Evolutionary conservation across 768 basidiomycete species (phyloP).

Genomic region (Leccinum arenicola): DNA sequence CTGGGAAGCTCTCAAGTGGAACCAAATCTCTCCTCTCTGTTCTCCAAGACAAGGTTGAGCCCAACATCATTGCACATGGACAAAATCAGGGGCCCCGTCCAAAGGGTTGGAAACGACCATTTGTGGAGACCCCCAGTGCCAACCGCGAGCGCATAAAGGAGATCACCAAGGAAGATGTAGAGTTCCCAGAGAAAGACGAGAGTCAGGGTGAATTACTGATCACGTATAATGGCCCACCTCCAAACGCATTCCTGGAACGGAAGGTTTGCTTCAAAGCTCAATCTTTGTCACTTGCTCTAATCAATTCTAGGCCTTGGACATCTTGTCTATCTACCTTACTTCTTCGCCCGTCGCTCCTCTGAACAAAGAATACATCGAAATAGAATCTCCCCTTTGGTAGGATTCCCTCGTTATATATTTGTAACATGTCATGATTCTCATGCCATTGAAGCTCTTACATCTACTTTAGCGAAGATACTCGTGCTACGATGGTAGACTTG

Average conservation of each 20-base stretch:
- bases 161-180: slow-evolving; percentile 63
- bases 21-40: slow-evolving; percentile 76
- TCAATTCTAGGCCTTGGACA: slow-evolving; percentile 67
- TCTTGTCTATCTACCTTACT: slow-evolving; percentile 85
- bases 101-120: slow-evolving; percentile 88
- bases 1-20: slow-evolving; percentile 80
- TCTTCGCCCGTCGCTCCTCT: slow-evolving; percentile 78
- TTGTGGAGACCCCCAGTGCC: slow-evolving; percentile 82
- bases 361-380: slow-evolving; percentile 92
- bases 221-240: slow-evolving; percentile 74
- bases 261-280: slow-evolving; percentile 42
- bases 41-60: slow-evolving; percentile 81
- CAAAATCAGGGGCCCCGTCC: slow-evolving; percentile 72
- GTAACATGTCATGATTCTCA: slow-evolving; percentile 12
- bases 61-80: slow-evolving; percentile 70
- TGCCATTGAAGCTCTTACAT: slow-evolving; percentile 65
- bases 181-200: slow-evolving; percentile 97
- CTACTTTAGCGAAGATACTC: slow-evolving; percentile 74
- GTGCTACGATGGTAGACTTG: slow-evolving; percentile 70
- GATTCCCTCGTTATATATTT: slow-evolving; percentile 11
- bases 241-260: slow-evolving; percentile 66
- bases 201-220: slow-evolving; percentile 86
- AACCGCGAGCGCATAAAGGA: slow-evolving; percentile 49
- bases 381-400: slow-evolving; percentile 84
- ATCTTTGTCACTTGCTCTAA: background rate